Percentiles rank a stretch among this genome's conserved stretches.
Evolutionary conservation across 1,284 basidiomycete genomes (phyloP).

Genomic region (Mycena citricolor): DNA sequence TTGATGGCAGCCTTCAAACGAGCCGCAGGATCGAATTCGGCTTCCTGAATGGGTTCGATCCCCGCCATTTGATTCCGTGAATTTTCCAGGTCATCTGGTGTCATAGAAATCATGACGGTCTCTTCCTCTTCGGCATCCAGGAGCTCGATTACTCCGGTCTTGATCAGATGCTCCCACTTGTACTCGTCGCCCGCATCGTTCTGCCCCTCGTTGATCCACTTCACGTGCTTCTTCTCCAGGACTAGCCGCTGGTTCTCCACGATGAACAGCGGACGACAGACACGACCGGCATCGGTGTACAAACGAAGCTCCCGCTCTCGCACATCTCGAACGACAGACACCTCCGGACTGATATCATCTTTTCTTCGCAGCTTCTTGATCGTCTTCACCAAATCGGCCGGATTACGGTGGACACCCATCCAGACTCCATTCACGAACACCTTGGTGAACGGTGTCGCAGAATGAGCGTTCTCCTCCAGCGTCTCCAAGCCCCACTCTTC

Average conservation of each 20-base stretch:
- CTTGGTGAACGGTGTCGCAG: constrained; percentile 85
- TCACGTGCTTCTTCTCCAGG: constrained; percentile 84
- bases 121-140: constrained; percentile 99
- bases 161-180: constrained; percentile 86
- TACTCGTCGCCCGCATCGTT: constrained; percentile 62
- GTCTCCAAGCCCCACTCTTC: constrained; percentile 98
- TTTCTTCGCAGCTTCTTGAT: constrained; percentile 91
- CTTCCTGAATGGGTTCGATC: constrained; percentile 59
- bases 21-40: constrained; percentile 83
- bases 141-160: constrained; percentile 89
- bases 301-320: constrained; percentile 92
- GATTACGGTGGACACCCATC: constrained; percentile 99
- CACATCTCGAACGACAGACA: constrained; percentile 96
- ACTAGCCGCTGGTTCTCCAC: constrained; percentile 89
- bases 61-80: constrained; percentile 70
- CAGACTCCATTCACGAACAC: constrained; percentile 99
- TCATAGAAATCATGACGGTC: constrained; percentile 99
- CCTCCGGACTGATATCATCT: constrained; percentile 95
- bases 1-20: constrained; percentile 81
- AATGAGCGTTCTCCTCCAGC: constrained; percentile 86
- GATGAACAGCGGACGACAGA: constrained; percentile 95
- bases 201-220: constrained; percentile 61
- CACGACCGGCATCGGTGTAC: constrained; percentile 96
- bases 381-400: constrained; percentile 89
- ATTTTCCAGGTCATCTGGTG: constrained; percentile 90